phyloP scores from a whole-genome alignment of 1,139 yeast species.

The Blastobotrys raffinosifermentans region DNA sequence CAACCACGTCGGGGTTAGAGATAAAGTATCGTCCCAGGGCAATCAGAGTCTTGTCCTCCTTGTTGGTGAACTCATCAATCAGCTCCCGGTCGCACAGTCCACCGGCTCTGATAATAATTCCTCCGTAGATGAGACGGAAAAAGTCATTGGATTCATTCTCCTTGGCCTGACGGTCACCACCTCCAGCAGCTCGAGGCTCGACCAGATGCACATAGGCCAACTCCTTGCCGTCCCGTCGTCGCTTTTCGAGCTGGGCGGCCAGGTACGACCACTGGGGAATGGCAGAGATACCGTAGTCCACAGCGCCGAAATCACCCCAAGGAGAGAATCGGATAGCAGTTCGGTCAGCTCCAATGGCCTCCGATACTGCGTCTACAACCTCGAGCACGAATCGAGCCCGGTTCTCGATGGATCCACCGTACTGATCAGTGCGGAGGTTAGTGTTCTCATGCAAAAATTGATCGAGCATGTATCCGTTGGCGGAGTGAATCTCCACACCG shows the following conservation, averaged over 20 bases:
- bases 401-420: constrained; percentile 66
- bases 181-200: constrained; percentile 38
- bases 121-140: constrained; percentile 34
- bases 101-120: constrained; percentile 38
- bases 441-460: constrained; percentile 44
- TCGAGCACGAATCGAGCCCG: constrained; percentile 55
- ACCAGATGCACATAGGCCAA: constrained; percentile 50
- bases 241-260: constrained; percentile 26
- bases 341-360: constrained; percentile 47
- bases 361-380: constrained; percentile 46
- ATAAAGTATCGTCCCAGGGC: constrained; percentile 45
- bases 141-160: constrained; percentile 14
- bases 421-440: constrained; percentile 61
- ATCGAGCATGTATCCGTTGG: constrained; percentile 57
- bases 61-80: constrained; percentile 24
- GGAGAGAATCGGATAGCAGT: constrained; percentile 61
- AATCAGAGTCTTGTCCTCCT: constrained; percentile 37
- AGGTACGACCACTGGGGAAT: constrained; percentile 29
- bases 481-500: constrained; percentile 61
- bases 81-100: constrained; percentile 30
- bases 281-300: constrained; percentile 31
- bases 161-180: constrained; percentile 7
- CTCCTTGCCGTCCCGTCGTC: constrained; percentile 24
- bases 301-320: constrained; percentile 35
- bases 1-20: constrained; percentile 45